Evolutionary conservation across 768 basidiomycete species (phyloP).

Genomic region (Rhodosporidiobolus odoratus): DNA sequence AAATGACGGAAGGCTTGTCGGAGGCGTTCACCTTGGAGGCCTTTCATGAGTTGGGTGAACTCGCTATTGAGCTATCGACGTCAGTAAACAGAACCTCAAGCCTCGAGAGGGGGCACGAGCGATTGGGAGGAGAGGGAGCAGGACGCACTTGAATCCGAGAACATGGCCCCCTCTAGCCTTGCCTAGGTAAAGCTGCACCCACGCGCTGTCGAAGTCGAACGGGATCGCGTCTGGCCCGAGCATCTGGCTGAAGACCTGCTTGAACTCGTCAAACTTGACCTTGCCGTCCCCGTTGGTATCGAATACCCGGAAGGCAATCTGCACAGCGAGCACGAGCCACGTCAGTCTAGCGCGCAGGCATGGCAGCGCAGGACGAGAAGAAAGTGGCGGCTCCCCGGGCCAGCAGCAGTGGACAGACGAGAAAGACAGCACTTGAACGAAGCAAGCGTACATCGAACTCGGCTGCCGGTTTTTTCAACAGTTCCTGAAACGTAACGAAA

Average conservation of each 20-base stretch:
- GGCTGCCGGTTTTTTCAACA: constrained; percentile 87
- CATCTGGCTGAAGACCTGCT: constrained; percentile 77
- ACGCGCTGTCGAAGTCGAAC: constrained; percentile 74
- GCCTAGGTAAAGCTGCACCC: constrained; percentile 93
- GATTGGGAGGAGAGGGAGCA: neutral
- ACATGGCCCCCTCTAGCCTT: constrained; percentile 66
- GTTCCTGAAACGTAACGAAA: constrained; percentile 89
- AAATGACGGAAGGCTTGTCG: constrained; percentile 92
- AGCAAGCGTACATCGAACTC: constrained; percentile 56
- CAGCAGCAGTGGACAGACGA: neutral
- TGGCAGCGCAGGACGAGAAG: neutral
- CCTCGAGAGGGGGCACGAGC: neutral
- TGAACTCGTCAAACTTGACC: constrained; percentile 92
- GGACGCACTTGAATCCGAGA: constrained; percentile 39
- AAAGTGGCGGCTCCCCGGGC: no score
- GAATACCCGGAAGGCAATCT: constrained; percentile 39
- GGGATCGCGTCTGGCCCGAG: constrained; percentile 75
- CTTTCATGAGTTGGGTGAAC: constrained; percentile 98
- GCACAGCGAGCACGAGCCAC: constrained; percentile 4
- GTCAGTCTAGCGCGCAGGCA: no score
- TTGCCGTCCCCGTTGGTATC: constrained; percentile 80
- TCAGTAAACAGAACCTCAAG: constrained; percentile 7
- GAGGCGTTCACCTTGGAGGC: constrained; percentile 91
- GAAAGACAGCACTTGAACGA: neutral
- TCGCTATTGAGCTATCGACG: constrained; percentile 88